Conservation (phyloP, 768 basidiomycete species). For the Tricholomella constricta region DNA sequence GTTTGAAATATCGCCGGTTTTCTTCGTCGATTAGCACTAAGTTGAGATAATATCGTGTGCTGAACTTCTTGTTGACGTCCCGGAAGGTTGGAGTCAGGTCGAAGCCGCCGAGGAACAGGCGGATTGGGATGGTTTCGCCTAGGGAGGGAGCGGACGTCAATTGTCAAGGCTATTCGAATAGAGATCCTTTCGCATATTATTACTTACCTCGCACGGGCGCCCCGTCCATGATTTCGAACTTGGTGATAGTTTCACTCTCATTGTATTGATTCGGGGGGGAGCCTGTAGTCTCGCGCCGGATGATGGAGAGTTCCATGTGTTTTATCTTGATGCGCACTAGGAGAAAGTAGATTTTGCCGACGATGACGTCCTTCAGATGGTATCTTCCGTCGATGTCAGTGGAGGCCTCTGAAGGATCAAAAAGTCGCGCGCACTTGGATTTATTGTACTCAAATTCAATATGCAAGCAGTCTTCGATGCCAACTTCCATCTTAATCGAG, state of each 20-base stretch:
- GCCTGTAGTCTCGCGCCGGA: slow-evolving; percentile 95
- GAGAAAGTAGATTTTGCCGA: slow-evolving; percentile 99
- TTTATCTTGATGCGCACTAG: slow-evolving; percentile 99
- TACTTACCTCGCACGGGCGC: slow-evolving; percentile 88
- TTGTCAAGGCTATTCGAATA: not conserved
- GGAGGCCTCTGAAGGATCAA: not conserved
- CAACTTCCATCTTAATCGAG: slow-evolving; percentile 99
- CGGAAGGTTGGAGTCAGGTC: slow-evolving; percentile 98
- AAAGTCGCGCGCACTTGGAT: slow-evolving; percentile 77
- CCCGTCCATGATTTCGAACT: slow-evolving; percentile 99
- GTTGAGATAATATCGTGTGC: slow-evolving; percentile 95
- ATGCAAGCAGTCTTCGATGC: slow-evolving; percentile 97
- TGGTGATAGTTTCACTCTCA: slow-evolving; percentile 98
- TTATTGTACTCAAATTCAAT: slow-evolving; percentile 99
- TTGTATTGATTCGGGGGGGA: slow-evolving; percentile 99
- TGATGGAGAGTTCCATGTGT: slow-evolving; percentile 99
- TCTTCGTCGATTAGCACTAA: slow-evolving; percentile 97
- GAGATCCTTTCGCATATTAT: too few relatives aligned
- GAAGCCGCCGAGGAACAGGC: slow-evolving; percentile 96
- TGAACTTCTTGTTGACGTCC: slow-evolving; percentile 99
- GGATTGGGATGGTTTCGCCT: slow-evolving; percentile 99
- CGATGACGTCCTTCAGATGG: slow-evolving; percentile 97
- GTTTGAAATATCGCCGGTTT: slow-evolving; percentile 97
- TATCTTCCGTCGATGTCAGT: slow-evolving; percentile 58
- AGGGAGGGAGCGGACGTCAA: not conserved